Evolutionary conservation across 768 basidiomycete genomes (phyloP).

Genomic region (Tricholoma flavovirens): DNA sequence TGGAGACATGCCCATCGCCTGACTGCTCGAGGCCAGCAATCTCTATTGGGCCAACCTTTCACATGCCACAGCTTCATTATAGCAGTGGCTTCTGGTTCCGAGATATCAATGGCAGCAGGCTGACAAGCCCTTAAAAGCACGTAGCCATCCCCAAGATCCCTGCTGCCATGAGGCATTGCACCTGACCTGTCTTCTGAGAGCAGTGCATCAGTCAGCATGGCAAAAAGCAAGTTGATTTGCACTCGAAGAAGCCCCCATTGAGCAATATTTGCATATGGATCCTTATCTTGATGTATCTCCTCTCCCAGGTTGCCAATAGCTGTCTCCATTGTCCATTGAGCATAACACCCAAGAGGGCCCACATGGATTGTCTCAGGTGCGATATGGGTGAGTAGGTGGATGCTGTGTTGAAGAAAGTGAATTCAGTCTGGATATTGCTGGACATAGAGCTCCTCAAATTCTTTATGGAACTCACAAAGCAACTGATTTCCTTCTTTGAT

Average conservation of each 20-base stretch:
- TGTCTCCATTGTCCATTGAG: constrained; percentile 13
- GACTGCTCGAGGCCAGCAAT: background rate
- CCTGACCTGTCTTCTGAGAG: background rate
- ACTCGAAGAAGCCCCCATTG: background rate
- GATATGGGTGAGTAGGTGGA: background rate
- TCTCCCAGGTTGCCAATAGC: constrained; percentile 1
- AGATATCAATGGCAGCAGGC: background rate
- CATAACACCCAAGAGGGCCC: background rate
- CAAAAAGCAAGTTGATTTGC: background rate
- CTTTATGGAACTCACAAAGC: background rate
- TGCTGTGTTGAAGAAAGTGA: constrained; percentile 1
- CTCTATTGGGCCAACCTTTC: background rate
- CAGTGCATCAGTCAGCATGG: background rate
- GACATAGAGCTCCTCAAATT: background rate
- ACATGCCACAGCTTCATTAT: background rate
- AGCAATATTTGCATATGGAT: background rate
- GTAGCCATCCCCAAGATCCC: background rate
- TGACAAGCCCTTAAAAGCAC: background rate
- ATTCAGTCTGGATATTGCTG: background rate
- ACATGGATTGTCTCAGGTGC: background rate
- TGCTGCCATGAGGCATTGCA: background rate
- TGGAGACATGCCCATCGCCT: constrained; percentile 27
- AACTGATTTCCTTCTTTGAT: background rate
- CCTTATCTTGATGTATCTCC: background rate
- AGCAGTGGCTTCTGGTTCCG: background rate